A percentile compares a stretch with the other conserved stretches of the same genome.
phyloP scores from a whole-genome alignment of 73 alveolate genomes.

The Tetrahymena borealis region DNA sequence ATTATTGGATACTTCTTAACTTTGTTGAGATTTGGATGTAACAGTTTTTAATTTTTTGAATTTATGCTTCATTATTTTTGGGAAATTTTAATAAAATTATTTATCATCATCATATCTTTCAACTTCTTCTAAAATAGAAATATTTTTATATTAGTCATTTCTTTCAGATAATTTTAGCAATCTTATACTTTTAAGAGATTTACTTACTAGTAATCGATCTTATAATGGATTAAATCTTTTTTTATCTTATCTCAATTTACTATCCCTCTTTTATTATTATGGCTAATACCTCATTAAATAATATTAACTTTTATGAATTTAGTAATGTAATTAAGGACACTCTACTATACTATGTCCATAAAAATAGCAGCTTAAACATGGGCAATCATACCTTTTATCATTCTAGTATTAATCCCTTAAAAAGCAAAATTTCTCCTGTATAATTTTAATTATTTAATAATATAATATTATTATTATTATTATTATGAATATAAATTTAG shows the following conservation, averaged over 20 bases:
- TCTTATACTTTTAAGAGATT: neutral
- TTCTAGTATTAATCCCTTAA: neutral
- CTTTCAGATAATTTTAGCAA: neutral
- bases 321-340: neutral
- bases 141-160: neutral
- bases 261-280: neutral
- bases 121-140: neutral
- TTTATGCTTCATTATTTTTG: neutral
- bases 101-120: neutral
- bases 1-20: neutral
- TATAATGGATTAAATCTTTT: neutral
- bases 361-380: neutral
- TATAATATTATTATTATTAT: no score
- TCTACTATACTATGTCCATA: neutral
- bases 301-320: neutral
- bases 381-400: neutral
- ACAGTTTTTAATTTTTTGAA: neutral
- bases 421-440: neutral
- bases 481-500: no score
- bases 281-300: neutral
- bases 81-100: neutral
- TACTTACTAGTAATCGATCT: neutral
- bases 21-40: neutral
- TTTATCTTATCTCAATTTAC: neutral
- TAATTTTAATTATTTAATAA: neutral